Evolutionary conservation across 108 stramenopile species (phyloP), one percentile per base, ranked within the genome.

Genomic region (Schizochytrium sp.): DNA sequence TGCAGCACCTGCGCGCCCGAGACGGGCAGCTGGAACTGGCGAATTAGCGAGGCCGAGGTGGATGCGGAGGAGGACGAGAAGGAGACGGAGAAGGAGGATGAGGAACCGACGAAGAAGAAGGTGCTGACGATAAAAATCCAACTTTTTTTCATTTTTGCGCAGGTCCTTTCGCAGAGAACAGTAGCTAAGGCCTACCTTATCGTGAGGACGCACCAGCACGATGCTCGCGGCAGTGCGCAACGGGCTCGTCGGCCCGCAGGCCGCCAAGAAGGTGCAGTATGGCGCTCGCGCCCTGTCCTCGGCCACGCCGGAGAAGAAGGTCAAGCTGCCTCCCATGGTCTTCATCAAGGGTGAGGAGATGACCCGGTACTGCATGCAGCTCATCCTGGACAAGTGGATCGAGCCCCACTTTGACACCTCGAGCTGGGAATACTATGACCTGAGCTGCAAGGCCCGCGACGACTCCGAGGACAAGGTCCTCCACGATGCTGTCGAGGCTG

Each of bases 331-430:
- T 6, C 76, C 76, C 48, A 83, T 83, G 76, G 76, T 83, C 48
- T 83, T 53, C 76, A 83, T 83, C 51, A 83, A 83, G 76, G 76
- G 76, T 12, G 76, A 83, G 76, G 76, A 83, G 93, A 98, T 98
- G 98, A 98, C 98, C 18, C 93, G 96, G 88, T 98, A 98, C 91
- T 95, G 96, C 57, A 94, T 93, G 72, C 88, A 97, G 45, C 95
- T 98, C 60, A 93, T 98, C 72, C 91, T 97, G 8, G 91, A 98
- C 14, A 72, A 96, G 87, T 98, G 97, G 98, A 95, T 98, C 89
- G 92, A 96, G 60, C 98, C 98, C 25, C 95, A 97, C 93, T 96
- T 98, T 88, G 96, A 97, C 90, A 95, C 91, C 8, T 90, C 92
- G 25, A 44, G 63, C 0, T 98, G 98, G 98, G 96, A 97, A 88